A percentile compares a stretch with the other conserved stretches of the same genome.
These are phyloP conservation scores for Penicillium canescens DNA, from an alignment of 495 filamentous ascomycete genomes.

Conservation along the genomic window DNA sequence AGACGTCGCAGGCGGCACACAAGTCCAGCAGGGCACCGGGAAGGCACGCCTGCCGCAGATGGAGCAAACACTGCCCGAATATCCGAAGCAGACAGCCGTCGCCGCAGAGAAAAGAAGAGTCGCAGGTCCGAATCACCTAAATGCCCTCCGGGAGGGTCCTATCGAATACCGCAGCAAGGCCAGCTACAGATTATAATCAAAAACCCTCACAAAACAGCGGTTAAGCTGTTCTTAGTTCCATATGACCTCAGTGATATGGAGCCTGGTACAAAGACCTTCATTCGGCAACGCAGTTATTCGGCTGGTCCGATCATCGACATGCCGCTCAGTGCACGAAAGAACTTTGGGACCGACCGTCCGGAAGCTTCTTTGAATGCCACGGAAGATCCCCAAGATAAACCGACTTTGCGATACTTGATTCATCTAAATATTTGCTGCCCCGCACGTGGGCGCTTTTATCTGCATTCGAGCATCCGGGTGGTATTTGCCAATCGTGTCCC, in stretches of 20 bases:
- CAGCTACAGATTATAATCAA: constrained; percentile 97
- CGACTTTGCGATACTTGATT: constrained; percentile 84
- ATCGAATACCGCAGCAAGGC: constrained; percentile 92
- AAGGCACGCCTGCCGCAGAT: constrained; percentile 9
- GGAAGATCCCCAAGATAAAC: constrained; percentile 63
- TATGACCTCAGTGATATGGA: constrained; percentile 98
- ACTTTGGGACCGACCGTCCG: constrained; percentile 46
- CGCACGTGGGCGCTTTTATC: constrained; percentile 77
- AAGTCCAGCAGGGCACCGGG: constrained; percentile 40
- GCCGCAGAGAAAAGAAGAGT: constrained; percentile 52
- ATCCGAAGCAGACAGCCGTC: constrained; percentile 24
- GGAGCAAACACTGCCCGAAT: constrained; percentile 10
- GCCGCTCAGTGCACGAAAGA: constrained; percentile 52
- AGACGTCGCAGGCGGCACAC: constrained; percentile 45
- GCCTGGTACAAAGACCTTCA: constrained; percentile 91
- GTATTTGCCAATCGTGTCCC: constrained; percentile 98
- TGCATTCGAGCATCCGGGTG: constrained; percentile 89
- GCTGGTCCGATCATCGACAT: constrained; percentile 81
- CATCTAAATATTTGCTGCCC: constrained; percentile 94
- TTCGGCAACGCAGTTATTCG: constrained; percentile 92
- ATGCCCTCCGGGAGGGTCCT: constrained; percentile 79
- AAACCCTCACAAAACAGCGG: constrained; percentile 93
- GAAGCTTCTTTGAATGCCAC: constrained; percentile 38
- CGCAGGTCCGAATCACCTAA: constrained; percentile 68
- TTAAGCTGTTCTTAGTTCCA: constrained; percentile 92